phyloP scores from a whole-genome alignment of 2,329 filamentous ascomycete species.

The Fusarium buxicola region DNA sequence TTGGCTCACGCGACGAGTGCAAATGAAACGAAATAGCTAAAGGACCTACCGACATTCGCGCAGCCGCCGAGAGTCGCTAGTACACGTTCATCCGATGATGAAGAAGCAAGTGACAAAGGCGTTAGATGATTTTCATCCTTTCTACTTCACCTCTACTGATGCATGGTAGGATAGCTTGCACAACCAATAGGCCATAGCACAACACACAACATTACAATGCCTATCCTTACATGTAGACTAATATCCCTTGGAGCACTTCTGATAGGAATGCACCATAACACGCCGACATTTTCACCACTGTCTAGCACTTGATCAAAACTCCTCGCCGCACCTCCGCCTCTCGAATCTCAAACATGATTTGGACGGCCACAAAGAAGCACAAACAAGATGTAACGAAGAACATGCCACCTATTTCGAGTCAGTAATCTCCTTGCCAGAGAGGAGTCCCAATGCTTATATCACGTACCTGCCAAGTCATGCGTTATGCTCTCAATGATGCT shows the following conservation, averaged over 20 bases:
- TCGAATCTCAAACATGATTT: slow-evolving; percentile 96
- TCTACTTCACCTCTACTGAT: too few relatives aligned
- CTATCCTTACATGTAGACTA: slow-evolving; percentile 26
- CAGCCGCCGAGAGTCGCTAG: too few relatives aligned
- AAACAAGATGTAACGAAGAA: slow-evolving; percentile 79
- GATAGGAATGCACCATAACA: background rate
- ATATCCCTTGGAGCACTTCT: background rate
- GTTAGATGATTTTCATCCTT: too few relatives aligned
- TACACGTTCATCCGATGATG: too few relatives aligned
- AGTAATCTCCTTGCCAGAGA: slow-evolving; percentile 36
- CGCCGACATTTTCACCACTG: background rate
- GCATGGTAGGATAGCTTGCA: too few relatives aligned
- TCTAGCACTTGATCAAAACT: slow-evolving; percentile 83
- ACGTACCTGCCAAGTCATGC: slow-evolving; percentile 75
- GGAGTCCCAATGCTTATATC: background rate
- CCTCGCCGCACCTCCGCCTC: slow-evolving; percentile 86
- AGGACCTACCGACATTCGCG: too few relatives aligned
- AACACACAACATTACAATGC: too few relatives aligned
- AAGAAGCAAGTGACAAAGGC: too few relatives aligned
- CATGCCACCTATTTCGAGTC: slow-evolving; percentile 64
- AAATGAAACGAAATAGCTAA: too few relatives aligned
- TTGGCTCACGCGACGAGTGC: too few relatives aligned
- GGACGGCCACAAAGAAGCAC: slow-evolving; percentile 85
- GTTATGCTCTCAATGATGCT: slow-evolving; percentile 81
- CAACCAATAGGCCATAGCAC: too few relatives aligned